Conservation (phyloP, 305 asterid genomes). For the Solanum chacoense region DNA sequence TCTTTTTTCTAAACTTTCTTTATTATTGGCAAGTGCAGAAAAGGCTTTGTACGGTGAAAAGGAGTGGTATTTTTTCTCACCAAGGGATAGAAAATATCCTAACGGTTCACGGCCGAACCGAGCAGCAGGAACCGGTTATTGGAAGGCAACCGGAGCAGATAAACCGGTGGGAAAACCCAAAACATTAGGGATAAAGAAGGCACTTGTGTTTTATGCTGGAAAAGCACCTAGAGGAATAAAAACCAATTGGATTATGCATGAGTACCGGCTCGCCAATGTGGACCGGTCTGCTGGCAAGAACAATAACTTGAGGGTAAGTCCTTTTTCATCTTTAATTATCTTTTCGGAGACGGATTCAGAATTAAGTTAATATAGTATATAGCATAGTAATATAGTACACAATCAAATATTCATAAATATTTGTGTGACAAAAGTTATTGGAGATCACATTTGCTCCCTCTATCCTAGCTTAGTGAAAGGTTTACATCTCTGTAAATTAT, state of each 20-base stretch:
- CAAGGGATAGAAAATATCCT: constrained; percentile 43
- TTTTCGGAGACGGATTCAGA: neutral
- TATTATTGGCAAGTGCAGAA: constrained; percentile 16
- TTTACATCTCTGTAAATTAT: neutral
- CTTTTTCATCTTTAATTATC: too few relatives aligned
- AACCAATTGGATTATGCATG: constrained; percentile 55
- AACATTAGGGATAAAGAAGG: constrained; percentile 35
- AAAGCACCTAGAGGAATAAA: constrained; percentile 41
- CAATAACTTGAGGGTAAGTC: constrained; percentile 28
- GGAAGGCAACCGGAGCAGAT: constrained; percentile 56
- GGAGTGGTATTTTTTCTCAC: constrained; percentile 50
- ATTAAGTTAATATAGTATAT: neutral
- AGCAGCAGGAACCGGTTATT: constrained; percentile 38
- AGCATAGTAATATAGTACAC: neutral
- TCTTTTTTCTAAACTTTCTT: neutral
- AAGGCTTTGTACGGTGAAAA: constrained; percentile 77
- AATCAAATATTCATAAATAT: too few relatives aligned
- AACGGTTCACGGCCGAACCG: constrained; percentile 47
- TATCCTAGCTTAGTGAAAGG: neutral
- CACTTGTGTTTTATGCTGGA: constrained; percentile 40
- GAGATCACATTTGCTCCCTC: neutral
- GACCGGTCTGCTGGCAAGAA: constrained; percentile 38
- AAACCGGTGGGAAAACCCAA: constrained; percentile 39
- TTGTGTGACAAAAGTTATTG: neutral
- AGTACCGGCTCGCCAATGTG: constrained; percentile 40